These are phyloP conservation scores for Jimgerdemannia flammicorona DNA, from an alignment of 192 early-diverging fungal species.

Conservation along the genomic window DNA sequence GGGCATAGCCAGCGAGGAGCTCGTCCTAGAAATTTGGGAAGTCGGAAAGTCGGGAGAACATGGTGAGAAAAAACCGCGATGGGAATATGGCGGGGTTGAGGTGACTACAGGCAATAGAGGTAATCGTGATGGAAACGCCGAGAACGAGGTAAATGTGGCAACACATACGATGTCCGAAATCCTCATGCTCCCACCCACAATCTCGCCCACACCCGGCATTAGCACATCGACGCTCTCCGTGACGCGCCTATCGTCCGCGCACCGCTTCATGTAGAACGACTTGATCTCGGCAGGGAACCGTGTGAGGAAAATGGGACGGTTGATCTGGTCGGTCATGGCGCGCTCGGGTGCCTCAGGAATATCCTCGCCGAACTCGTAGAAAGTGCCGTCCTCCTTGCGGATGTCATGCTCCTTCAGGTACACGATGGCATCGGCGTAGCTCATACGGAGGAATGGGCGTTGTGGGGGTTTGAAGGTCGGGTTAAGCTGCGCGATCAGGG, in stretches of 20 bases:
- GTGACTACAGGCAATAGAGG: background rate
- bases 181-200: slow-evolving; percentile 98
- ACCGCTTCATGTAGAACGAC: slow-evolving; percentile 98
- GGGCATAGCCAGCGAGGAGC: slow-evolving; percentile 29
- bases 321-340: slow-evolving; percentile 97
- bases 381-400: slow-evolving; percentile 85
- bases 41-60: no score
- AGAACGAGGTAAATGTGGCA: background rate
- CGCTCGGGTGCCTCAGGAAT: slow-evolving; percentile 99
- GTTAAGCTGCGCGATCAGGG: slow-evolving; percentile 87
- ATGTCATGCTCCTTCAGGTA: slow-evolving; percentile 92
- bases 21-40: slow-evolving; percentile 20
- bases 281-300: slow-evolving; percentile 98
- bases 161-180: slow-evolving; percentile 73
- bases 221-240: slow-evolving; percentile 98
- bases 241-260: slow-evolving; percentile 72
- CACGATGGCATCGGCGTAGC: slow-evolving; percentile 92
- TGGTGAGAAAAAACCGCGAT: background rate
- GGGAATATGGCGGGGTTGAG: no score
- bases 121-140: background rate
- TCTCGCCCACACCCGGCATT: slow-evolving; percentile 98
- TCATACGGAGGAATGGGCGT: slow-evolving; percentile 92
- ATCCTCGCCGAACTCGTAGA: slow-evolving; percentile 97
- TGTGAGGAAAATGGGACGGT: slow-evolving; percentile 90
- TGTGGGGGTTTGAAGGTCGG: slow-evolving; percentile 78